These are phyloP conservation scores for Diplodia corticola DNA, from an alignment of 2,329 filamentous ascomycete species.

Conservation along the genomic window DNA sequence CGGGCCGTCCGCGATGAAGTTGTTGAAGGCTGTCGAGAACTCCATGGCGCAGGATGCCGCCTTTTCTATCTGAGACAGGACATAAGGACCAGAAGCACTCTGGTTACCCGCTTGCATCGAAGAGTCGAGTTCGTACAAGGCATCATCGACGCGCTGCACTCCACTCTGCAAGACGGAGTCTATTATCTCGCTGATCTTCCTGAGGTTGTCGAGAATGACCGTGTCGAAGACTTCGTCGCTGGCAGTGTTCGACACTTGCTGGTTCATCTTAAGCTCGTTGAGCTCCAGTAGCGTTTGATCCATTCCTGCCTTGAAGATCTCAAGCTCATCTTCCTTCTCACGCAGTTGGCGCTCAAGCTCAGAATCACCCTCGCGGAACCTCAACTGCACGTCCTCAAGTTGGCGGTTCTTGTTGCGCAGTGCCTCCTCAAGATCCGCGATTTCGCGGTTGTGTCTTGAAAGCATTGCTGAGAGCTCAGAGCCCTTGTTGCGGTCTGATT, in stretches of 20 bases:
- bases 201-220: constrained; percentile 79
- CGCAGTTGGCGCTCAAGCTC: constrained; percentile 83
- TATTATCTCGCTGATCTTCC: constrained; percentile 96
- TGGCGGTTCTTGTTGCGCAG: constrained; percentile 82
- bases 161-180: constrained; percentile 94
- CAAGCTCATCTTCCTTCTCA: constrained; percentile 96
- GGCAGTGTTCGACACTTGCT: constrained; percentile 69
- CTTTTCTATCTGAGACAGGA: constrained; percentile 96
- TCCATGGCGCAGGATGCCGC: constrained; percentile 92
- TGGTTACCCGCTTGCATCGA: constrained; percentile 99
- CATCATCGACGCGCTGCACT: constrained; percentile 91
- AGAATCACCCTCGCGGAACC: constrained; percentile 74
- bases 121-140: constrained; percentile 94
- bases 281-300: constrained; percentile 92
- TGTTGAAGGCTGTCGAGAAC: constrained; percentile 97
- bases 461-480: constrained; percentile 94
- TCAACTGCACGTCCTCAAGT: constrained; percentile 78
- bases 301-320: constrained; percentile 98
- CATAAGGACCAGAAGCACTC: constrained; percentile 91
- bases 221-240: constrained; percentile 90
- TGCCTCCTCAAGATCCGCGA: constrained; percentile 93
- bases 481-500: constrained; percentile 88
- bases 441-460: constrained; percentile 93
- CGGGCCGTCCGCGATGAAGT: constrained; percentile 94
- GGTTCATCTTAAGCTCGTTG: constrained; percentile 72